These are phyloP conservation scores for Podospora comata DNA, from an alignment of 495 filamentous ascomycete species.

Conservation along the genomic window DNA sequence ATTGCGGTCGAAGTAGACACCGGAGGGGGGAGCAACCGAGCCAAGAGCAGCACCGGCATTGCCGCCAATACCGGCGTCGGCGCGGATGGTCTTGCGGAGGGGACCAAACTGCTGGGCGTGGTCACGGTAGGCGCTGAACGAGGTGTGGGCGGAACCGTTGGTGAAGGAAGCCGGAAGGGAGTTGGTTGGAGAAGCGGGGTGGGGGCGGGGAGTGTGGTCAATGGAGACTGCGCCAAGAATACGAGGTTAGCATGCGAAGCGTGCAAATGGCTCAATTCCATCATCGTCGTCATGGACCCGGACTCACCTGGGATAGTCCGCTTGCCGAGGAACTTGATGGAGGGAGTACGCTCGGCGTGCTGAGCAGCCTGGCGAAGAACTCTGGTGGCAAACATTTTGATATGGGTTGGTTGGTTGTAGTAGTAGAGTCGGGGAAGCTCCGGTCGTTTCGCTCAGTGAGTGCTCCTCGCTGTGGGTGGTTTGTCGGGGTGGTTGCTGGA, in stretches of 20 bases:
- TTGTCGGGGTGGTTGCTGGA: background rate
- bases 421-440: constrained; percentile 7
- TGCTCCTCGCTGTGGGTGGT: constrained; percentile 28
- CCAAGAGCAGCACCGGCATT: constrained; percentile 65
- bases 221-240: constrained; percentile 52
- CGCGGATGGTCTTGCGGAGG: constrained; percentile 56
- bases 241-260: background rate
- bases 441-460: constrained; percentile 5
- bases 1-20: constrained; percentile 82
- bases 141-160: constrained; percentile 51
- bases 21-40: constrained; percentile 63
- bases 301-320: constrained; percentile 73
- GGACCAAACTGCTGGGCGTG: constrained; percentile 94
- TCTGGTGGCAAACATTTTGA: constrained; percentile 61
- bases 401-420: constrained; percentile 8
- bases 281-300: background rate
- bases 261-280: background rate
- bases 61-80: constrained; percentile 59
- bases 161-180: constrained; percentile 61
- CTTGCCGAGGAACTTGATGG: constrained; percentile 93
- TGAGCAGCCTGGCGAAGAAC: constrained; percentile 63
- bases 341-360: constrained; percentile 63
- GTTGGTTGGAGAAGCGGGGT: constrained; percentile 56
- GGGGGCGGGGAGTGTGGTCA: constrained; percentile 75
- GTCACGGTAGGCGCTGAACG: constrained; percentile 87